Evolutionary conservation across 2,329 filamentous ascomycete genomes (phyloP).

Genomic region (Lasiodiplodia gonubiensis): DNA sequence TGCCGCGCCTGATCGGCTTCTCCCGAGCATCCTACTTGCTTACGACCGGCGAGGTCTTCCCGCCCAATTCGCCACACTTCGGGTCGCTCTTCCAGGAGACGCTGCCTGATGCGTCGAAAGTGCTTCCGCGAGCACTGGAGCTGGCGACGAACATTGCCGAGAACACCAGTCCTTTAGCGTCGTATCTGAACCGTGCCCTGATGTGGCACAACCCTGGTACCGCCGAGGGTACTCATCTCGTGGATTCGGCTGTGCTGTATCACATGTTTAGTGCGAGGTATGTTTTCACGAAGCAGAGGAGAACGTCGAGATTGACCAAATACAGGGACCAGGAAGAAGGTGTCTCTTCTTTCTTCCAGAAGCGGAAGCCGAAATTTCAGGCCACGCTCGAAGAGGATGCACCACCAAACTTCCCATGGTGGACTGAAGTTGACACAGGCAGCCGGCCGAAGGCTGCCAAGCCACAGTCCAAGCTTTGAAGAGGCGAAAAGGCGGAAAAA

Average conservation of each 20-base stretch:
- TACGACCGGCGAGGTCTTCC: constrained; percentile 29
- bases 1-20: constrained; percentile 31
- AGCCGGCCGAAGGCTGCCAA: neutral
- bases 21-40: constrained; percentile 29
- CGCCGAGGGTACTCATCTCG: constrained; percentile 29
- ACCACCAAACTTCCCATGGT: constrained; percentile 30
- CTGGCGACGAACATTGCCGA: constrained; percentile 17
- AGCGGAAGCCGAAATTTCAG: constrained; percentile 28
- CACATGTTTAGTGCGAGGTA: constrained; percentile 14
- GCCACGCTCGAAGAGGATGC: constrained; percentile 30
- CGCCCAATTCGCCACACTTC: constrained; percentile 27
- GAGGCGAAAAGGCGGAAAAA: too few species aligned
- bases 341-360: constrained; percentile 30
- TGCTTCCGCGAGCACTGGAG: constrained; percentile 24
- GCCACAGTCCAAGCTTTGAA: neutral
- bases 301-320: neutral
- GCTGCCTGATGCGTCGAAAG: neutral
- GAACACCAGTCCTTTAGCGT: constrained; percentile 20
- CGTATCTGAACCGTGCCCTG: constrained; percentile 27
- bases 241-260: constrained; percentile 28
- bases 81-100: constrained; percentile 29
- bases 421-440: constrained; percentile 13
- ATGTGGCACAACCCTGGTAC: constrained; percentile 29
- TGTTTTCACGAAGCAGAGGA: neutral
- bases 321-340: constrained; percentile 17